Evolutionary conservation across 768 basidiomycete genomes (phyloP), one percentile per base, ranked within the genome.

Genomic region (Trametopsis cervina): DNA sequence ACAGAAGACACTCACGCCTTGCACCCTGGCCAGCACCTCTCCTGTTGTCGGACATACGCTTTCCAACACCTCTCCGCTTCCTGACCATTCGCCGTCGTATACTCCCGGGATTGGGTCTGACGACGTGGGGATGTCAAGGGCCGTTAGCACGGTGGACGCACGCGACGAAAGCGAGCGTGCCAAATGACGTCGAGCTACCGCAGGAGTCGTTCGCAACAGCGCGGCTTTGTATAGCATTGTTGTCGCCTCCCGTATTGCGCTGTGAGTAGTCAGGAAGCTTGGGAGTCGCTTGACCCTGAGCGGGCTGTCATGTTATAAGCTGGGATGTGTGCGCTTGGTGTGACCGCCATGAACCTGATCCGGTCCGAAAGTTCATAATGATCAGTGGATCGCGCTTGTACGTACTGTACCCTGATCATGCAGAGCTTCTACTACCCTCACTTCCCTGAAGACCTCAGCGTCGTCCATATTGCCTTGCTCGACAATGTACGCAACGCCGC

Each of bases 31-130:
- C 29, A 97, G 69, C 13, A 82, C 69, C 60, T 95, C 91, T 2
- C 91, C 91, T 13, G 92, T 95, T 7, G 89, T 80, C 12, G 92
- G 92, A 63, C 92, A 95, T 15, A 77, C 60, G 44, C 85, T 89
- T 55, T 76, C 68, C 15, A 87, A 59, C 4, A 87, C 47, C 44
- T 85, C 83, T 2, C 90, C 90, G 17, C 77, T 74, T 18, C 89
- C 90, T 48, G 73, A 69, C 90, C 90, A 93, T 56, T 74, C 66
- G 27, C 89, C 89, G 59, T 92, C 84, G 58, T 88, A 93, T 15
- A 92, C 85, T 2, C 90, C 89, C 10, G 73, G 66, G 13, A 88
- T 57, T 43, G 84, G 68, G n/a, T 68, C 62, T 7, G 29, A 33
- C 4, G 72, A 69, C 5, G 73, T 56, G 7, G 70, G 70, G 47